Evolutionary conservation across 75 land plant species (phyloP).

Genomic region (Pseudotsuga menziesii): DNA sequence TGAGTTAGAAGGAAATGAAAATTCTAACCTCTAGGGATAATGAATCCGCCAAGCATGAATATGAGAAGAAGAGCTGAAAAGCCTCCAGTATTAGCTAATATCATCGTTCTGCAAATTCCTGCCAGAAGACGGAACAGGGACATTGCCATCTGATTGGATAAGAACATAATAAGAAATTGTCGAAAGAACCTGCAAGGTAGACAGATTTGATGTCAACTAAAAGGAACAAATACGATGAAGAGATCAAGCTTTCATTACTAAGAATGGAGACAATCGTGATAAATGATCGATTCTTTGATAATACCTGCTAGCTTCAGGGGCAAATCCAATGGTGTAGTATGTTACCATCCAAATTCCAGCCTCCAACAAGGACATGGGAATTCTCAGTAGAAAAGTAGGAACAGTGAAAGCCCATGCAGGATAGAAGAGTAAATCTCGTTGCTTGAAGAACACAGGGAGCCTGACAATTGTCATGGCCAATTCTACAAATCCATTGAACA

Average conservation of each 20-base stretch:
- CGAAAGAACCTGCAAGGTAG: slow-evolving; percentile 61
- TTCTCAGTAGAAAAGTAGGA: slow-evolving; percentile 45
- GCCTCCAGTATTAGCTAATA: slow-evolving; percentile 86
- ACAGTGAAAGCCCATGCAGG: slow-evolving; percentile 80
- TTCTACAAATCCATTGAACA: slow-evolving; percentile 95
- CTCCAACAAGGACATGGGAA: slow-evolving; percentile 67
- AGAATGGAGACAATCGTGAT: not conserved
- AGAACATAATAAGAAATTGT: slow-evolving; percentile 60
- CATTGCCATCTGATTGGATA: slow-evolving; percentile 81
- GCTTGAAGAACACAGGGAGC: slow-evolving; percentile 92
- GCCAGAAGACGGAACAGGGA: slow-evolving; percentile 74
- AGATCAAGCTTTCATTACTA: no score
- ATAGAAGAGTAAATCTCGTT: slow-evolving; percentile 75
- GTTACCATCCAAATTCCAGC: slow-evolving; percentile 64
- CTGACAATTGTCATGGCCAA: slow-evolving; percentile 54
- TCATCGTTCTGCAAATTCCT: slow-evolving; percentile 73
- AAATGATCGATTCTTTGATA: not conserved
- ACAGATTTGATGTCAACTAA: not conserved
- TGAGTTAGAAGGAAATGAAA: not conserved
- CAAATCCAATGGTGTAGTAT: slow-evolving; percentile 81
- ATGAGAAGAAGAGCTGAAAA: slow-evolving; percentile 64
- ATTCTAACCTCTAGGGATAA: slow-evolving; percentile 57
- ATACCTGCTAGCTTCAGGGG: slow-evolving; percentile 82
- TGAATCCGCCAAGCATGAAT: slow-evolving; percentile 89
- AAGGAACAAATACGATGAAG: not conserved